Conservation (phyloP, 306 rosid species). For the Casuarina equisetifolia region DNA sequence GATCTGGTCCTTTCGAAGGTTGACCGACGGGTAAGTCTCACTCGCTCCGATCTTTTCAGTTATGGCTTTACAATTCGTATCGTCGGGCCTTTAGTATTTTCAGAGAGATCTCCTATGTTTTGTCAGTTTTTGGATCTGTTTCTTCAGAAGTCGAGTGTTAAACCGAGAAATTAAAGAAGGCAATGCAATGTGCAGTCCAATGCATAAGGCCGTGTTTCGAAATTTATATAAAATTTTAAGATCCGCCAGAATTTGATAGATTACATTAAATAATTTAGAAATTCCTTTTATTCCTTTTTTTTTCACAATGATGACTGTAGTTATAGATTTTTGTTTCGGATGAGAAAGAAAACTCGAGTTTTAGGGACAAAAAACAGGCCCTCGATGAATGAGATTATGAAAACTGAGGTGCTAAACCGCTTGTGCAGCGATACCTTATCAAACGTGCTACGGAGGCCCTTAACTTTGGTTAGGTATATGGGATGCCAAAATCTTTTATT, state of each 20-base stretch:
- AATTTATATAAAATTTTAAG: neutral
- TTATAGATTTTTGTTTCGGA: neutral
- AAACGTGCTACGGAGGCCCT: neutral
- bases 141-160: neutral
- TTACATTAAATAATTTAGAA: neutral
- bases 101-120: neutral
- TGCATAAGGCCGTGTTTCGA: neutral
- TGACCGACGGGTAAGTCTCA: conserved; percentile 85
- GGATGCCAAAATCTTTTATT: neutral
- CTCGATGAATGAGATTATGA: neutral
- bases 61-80: neutral
- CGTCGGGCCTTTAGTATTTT: neutral
- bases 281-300: neutral
- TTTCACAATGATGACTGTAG: neutral
- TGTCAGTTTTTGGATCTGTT: neutral
- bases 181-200: neutral
- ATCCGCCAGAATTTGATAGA: neutral
- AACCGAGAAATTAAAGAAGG: neutral
- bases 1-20: conserved; percentile 89
- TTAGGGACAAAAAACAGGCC: neutral
- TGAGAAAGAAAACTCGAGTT: neutral
- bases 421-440: too few relatives aligned
- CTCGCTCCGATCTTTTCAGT: conserved; percentile 5
- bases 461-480: neutral
- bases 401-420: neutral